A percentile compares a stretch with the other conserved stretches of the same genome.
Evolutionary conservation across 2,329 filamentous ascomycete species (phyloP).

Genomic region (Sporothrix mexicana): DNA sequence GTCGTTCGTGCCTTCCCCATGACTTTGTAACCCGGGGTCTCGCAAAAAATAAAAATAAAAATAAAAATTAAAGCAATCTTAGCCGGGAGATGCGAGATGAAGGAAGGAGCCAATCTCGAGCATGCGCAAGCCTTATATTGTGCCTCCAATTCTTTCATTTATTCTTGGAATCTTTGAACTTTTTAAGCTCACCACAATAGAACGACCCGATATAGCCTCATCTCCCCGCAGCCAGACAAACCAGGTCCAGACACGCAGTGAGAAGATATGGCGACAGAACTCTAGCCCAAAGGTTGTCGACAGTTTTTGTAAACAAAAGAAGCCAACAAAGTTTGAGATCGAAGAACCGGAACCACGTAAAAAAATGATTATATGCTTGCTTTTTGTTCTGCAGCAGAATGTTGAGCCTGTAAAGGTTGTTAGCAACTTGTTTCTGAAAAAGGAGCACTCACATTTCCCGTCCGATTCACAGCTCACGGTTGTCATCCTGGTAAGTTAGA

Average conservation of each 20-base stretch:
- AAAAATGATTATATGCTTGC: conserved; percentile 2
- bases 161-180: too few species aligned
- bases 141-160: neutral
- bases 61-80: neutral
- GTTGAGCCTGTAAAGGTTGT: neutral
- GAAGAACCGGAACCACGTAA: conserved; percentile 8
- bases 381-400: neutral
- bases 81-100: neutral
- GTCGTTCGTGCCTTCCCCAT: neutral
- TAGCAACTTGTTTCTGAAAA: neutral
- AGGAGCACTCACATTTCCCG: neutral
- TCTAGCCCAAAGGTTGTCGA: neutral
- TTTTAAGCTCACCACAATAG: neutral
- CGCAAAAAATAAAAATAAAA: too few species aligned
- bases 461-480: conserved; percentile 4
- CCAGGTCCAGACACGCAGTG: conserved; percentile 55
- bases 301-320: too few species aligned
- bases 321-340: neutral
- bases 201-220: conserved; percentile 40
- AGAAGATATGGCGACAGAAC: conserved; percentile 53
- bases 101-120: neutral
- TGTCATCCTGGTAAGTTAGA: conserved; percentile 24
- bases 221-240: conserved; percentile 58
- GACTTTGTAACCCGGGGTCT: neutral
- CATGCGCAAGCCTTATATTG: too few species aligned